Conservation (phyloP, 768 basidiomycete species). For the Mycena pura region DNA sequence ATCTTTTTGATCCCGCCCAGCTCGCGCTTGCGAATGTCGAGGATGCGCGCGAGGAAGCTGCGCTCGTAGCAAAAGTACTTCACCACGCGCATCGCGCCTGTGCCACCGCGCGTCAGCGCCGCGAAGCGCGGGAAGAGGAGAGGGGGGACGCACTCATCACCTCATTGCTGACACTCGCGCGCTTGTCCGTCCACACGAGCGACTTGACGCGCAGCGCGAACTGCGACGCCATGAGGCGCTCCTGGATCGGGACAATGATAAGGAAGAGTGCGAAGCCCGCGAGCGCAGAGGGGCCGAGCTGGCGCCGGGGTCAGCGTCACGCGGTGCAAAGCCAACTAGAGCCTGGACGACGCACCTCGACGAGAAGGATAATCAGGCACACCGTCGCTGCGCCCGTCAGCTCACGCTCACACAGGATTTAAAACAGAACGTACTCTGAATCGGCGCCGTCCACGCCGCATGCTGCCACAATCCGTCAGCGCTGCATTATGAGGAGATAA, state of each 20-base stretch:
- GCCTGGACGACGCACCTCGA: not conserved
- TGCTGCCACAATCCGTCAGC: constrained; percentile 50
- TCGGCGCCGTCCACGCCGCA: constrained; percentile 70
- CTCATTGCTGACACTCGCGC: constrained; percentile 67
- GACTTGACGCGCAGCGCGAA: constrained; percentile 58
- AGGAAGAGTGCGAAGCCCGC: constrained; percentile 47
- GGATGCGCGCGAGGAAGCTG: constrained; percentile 66
- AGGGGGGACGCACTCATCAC: constrained; percentile 32
- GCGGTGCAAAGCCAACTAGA: no score
- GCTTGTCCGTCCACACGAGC: constrained; percentile 66
- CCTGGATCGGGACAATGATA: constrained; percentile 66
- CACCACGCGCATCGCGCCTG: constrained; percentile 69
- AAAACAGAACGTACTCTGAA: constrained; percentile 53
- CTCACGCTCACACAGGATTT: no score
- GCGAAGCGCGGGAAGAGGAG: no score
- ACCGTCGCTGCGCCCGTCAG: constrained; percentile 42
- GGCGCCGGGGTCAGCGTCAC: no score
- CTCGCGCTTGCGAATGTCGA: constrained; percentile 58
- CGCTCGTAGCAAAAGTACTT: constrained; percentile 79
- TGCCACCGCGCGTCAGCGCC: constrained; percentile 48
- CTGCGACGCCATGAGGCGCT: constrained; percentile 65
- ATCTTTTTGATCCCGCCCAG: constrained; percentile 61
- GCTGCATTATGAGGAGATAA: not conserved
- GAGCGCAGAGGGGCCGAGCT: constrained; percentile 24
- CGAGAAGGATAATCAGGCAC: constrained; percentile 65